Conservation (phyloP, 768 basidiomycete species). For the Sporobolomyces pararoseus region DNA sequence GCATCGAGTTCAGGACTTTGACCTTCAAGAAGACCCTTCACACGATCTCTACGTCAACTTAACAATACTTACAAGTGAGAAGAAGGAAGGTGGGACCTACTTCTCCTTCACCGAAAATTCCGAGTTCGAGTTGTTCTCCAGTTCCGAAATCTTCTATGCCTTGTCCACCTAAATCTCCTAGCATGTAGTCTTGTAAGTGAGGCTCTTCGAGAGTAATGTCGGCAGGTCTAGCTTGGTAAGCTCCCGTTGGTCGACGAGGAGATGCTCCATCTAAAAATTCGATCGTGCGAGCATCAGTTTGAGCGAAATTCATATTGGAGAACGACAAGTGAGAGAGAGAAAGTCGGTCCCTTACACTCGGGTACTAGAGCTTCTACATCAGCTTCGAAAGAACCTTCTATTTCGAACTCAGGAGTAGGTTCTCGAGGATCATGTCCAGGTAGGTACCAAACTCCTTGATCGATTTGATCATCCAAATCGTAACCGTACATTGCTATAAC, state of each 20-base stretch:
- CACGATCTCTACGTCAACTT: background rate
- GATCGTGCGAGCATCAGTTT: too few relatives aligned
- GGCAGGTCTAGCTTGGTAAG: conserved; percentile 23
- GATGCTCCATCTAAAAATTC: background rate
- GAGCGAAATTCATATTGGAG: too few relatives aligned
- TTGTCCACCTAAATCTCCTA: background rate
- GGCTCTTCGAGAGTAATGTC: conserved; percentile 39
- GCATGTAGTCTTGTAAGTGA: conserved; percentile 35
- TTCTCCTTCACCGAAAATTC: conserved; percentile 26
- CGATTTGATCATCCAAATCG: conserved; percentile 13
- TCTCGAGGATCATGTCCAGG: conserved; percentile 2
- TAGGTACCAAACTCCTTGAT: conserved; percentile 16
- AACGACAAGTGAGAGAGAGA: background rate
- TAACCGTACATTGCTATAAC: conserved; percentile 22
- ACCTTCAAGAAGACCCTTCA: conserved; percentile 34
- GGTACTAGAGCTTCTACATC: background rate
- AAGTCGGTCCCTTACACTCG: background rate
- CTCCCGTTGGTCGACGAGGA: background rate
- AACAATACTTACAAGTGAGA: too few relatives aligned
- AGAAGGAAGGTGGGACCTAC: background rate
- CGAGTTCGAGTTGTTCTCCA: conserved; percentile 18
- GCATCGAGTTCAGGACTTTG: conserved; percentile 28
- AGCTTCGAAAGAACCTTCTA: conserved; percentile 2
- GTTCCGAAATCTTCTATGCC: conserved; percentile 1
- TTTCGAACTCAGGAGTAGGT: conserved; percentile 1